Evolutionary conservation across 169 alveolate species (phyloP), one percentile per base, ranked within the genome.

Genomic region (Plasmodium vinckei): DNA sequence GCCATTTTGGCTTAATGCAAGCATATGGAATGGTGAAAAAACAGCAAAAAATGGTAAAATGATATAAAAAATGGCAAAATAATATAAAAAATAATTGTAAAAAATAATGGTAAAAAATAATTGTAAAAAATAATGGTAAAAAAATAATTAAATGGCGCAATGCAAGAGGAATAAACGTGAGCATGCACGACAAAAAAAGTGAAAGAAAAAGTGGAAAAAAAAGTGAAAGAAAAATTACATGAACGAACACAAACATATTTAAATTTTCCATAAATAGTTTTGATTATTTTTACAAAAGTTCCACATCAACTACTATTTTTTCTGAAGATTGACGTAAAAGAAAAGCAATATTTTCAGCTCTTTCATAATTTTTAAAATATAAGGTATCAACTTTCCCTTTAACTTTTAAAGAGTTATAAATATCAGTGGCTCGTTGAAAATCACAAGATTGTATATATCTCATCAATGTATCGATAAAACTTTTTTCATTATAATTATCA

Each of bases 261-360:
- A 33, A 33, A 59, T 5, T 51, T 7, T 51, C 23, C 59, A 51
- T 13, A 17, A 51, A 13, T 51, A 1, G 10, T 51, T 15, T 51
- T 0, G 5, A 13, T 51, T 49, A n/a, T 67, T 13, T 67, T 67
- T 46, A 71, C 25, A 71, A 54, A 9, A 44, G 23, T 15, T 82
- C 90, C 65, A 68, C 90, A n/a, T 82, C 90, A 21, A 49, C 90
- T n/a, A 82, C 3, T 21, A 82, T 82, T 60, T 57, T 33, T 49
- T 82, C 73, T 46, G 67, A 39, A 9, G 90, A 82, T 47, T 82
- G 90, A 23, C 90, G 82, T 47, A 82, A 19, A 7, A 82, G 57
- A 70, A 82, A 82, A 27, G 90, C 90, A 13, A 86, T 19, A 60
- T 86, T 86, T 65, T 86, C 91, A 2, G 91, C 91, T 6, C 64